Evolutionary conservation across 2,329 filamentous ascomycete genomes (phyloP).

Genomic region (Verticillium dahliae): DNA sequence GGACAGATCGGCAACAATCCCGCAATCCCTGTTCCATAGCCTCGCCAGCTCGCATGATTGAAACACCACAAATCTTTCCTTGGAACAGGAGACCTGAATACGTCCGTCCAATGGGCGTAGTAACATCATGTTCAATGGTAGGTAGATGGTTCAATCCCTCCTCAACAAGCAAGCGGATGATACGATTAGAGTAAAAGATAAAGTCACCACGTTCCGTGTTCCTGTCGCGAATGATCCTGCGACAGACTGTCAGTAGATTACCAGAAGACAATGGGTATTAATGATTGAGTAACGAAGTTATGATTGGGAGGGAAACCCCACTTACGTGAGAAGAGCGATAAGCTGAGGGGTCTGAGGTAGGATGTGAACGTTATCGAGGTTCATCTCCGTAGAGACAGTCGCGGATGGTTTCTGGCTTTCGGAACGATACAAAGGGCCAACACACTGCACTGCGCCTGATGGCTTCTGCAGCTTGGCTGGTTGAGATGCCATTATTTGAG

Average conservation of each 20-base stretch:
- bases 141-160: constrained; percentile 96
- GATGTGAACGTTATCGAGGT: constrained; percentile 82
- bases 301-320: constrained; percentile 1
- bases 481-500: background rate
- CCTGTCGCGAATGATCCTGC: constrained; percentile 90
- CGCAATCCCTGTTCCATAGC: constrained; percentile 96
- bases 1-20: constrained; percentile 94
- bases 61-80: constrained; percentile 97
- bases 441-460: constrained; percentile 45
- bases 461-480: constrained; percentile 5
- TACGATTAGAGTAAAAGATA: constrained; percentile 98
- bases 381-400: constrained; percentile 78
- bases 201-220: constrained; percentile 90
- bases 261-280: background rate
- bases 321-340: constrained; percentile 95
- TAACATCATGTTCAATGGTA: constrained; percentile 81
- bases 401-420: constrained; percentile 75
- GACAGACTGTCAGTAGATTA: constrained; percentile 7
- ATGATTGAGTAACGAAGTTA: background rate
- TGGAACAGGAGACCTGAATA: constrained; percentile 94
- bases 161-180: constrained; percentile 92
- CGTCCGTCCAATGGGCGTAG: constrained; percentile 79
- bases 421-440: constrained; percentile 74
- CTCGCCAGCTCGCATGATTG: constrained; percentile 96
- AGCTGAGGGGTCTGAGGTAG: constrained; percentile 91